Conservation (phyloP, 208 protist genomes). For the Leishmania turanica region DNA sequence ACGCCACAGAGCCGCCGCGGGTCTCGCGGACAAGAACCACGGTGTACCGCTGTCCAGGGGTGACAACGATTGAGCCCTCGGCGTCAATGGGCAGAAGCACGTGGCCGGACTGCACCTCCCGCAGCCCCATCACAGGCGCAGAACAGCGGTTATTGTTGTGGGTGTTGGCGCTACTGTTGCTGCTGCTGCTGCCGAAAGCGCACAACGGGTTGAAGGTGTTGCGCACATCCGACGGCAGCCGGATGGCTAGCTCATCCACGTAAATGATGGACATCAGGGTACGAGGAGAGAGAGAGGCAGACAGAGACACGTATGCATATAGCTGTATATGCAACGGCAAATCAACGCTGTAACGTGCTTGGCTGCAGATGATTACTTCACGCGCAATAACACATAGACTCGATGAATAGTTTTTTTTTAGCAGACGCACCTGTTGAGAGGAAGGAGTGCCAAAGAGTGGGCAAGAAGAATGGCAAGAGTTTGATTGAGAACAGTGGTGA, state of each 20-base stretch:
- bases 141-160: conserved; percentile 13
- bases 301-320: neutral
- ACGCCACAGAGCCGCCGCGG: conserved; percentile 5
- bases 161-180: conserved; percentile 27
- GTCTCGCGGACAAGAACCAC: conserved; percentile 44
- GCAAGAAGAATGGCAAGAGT: neutral
- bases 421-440: neutral
- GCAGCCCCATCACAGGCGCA: conserved; percentile 47
- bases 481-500: neutral
- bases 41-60: conserved; percentile 54
- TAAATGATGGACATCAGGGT: conserved; percentile 53
- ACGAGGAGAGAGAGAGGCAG: neutral
- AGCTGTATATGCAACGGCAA: no score
- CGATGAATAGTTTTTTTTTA: neutral
- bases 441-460: neutral
- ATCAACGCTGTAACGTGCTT: neutral
- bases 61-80: conserved; percentile 71
- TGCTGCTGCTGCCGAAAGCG: conserved; percentile 47
- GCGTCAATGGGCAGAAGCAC: conserved; percentile 70
- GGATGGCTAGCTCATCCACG: conserved; percentile 59
- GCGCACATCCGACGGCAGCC: conserved; percentile 56
- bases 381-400: neutral
- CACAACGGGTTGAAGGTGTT: conserved; percentile 77
- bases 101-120: conserved; percentile 42
- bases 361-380: neutral